Evolutionary conservation across 305 asterid species (phyloP).

Genomic region (Fraxinus nigra): DNA sequence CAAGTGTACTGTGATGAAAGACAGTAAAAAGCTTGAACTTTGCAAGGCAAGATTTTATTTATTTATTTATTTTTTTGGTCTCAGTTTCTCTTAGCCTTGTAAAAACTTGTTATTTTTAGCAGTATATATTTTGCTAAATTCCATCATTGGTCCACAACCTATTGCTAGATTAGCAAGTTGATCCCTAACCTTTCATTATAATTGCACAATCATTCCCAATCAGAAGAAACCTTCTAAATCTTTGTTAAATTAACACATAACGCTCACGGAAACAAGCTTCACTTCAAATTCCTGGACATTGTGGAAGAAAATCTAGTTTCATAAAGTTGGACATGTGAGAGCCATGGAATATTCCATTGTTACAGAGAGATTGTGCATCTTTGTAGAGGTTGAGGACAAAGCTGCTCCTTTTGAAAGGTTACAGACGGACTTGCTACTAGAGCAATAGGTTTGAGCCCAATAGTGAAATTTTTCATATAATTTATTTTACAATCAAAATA

Average conservation of each 20-base stretch:
- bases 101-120: neutral
- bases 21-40: constrained; percentile 31
- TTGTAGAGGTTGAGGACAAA: neutral
- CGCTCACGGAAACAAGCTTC: neutral
- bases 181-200: neutral
- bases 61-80: neutral
- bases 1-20: constrained; percentile 38
- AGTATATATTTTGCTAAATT: neutral
- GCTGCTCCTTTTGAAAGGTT: neutral
- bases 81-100: neutral
- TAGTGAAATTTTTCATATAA: neutral
- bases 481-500: neutral
- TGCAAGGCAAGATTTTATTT: constrained; percentile 33
- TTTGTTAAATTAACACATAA: neutral
- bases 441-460: neutral
- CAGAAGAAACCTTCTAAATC: neutral
- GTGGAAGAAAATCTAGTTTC: neutral
- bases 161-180: neutral
- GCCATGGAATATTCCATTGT: neutral
- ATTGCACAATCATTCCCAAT: neutral
- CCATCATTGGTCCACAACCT: neutral
- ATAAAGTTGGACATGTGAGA: neutral
- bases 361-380: neutral
- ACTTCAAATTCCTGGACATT: neutral
- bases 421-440: neutral